phyloP scores from a whole-genome alignment of 768 basidiomycete genomes.

The Lactarius deliciosus region DNA sequence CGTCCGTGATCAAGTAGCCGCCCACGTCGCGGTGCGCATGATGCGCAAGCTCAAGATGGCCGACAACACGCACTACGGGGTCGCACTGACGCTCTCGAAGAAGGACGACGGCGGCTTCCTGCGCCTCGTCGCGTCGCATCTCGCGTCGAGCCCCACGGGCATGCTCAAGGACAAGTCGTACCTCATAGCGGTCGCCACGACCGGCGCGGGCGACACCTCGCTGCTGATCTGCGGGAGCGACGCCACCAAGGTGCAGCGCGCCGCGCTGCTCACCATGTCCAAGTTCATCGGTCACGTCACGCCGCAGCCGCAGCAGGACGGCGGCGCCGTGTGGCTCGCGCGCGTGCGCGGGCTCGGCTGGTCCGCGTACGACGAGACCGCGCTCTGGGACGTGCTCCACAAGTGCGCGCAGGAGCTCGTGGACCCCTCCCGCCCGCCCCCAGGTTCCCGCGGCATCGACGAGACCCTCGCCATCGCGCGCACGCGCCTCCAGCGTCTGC shows the following conservation, averaged over 20 bases:
- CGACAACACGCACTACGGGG: slow-evolving; percentile 58
- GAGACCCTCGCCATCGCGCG: slow-evolving; percentile 58
- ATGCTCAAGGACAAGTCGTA: slow-evolving; percentile 40
- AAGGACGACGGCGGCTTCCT: slow-evolving; percentile 57
- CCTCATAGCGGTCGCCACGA: slow-evolving; percentile 57
- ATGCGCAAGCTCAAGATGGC: slow-evolving; percentile 49
- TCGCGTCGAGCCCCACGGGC: slow-evolving; percentile 49
- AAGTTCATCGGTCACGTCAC: slow-evolving; percentile 69
- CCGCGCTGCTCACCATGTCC: slow-evolving; percentile 59
- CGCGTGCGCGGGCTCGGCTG: slow-evolving; percentile 54
- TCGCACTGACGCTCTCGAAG: slow-evolving; percentile 59
- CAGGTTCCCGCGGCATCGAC: slow-evolving; percentile 60
- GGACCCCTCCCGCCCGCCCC: slow-evolving; percentile 61
- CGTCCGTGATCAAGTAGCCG: slow-evolving; percentile 58
- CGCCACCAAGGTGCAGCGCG: slow-evolving; percentile 59
- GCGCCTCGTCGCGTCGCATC: slow-evolving; percentile 48
- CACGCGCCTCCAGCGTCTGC: slow-evolving; percentile 62
- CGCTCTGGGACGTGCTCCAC: slow-evolving; percentile 68
- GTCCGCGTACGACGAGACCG: slow-evolving; percentile 59
- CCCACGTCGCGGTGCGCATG: slow-evolving; percentile 54
- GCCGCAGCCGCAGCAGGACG: slow-evolving; percentile 27
- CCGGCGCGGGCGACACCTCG: slow-evolving; percentile 37
- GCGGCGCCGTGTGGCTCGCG: slow-evolving; percentile 41
- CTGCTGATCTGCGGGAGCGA: slow-evolving; percentile 61
- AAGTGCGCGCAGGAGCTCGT: slow-evolving; percentile 60